Percentiles rank a stretch among this genome's conserved stretches.
These are phyloP conservation scores for Perkinsus chesapeaki DNA, from an alignment of 169 alveolate species.

Conservation along the genomic window DNA sequence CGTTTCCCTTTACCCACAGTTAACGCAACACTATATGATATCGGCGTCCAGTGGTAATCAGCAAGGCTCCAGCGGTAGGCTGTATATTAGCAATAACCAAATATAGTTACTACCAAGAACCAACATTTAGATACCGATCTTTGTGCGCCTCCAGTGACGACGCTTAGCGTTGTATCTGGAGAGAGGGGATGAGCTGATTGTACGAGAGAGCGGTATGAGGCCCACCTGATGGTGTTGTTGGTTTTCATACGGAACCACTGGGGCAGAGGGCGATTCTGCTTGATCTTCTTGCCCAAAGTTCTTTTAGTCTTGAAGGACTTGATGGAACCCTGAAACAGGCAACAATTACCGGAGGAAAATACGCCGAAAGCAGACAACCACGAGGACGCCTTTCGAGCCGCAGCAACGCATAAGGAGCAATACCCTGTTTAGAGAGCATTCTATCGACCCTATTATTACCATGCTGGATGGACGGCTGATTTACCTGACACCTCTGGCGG, in stretches of 20 bases:
- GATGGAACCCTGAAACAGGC: conserved; percentile 69
- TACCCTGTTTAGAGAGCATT: not conserved
- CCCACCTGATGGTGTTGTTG: conserved; percentile 80
- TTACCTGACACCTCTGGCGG: not conserved
- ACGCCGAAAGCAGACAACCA: not conserved
- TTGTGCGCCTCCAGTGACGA: conserved; percentile 94
- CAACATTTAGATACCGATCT: conserved; percentile 73
- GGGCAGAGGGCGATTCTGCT: conserved; percentile 90
- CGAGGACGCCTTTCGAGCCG: not conserved
- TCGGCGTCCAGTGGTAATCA: not conserved
- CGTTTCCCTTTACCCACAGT: not conserved
- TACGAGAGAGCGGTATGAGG: not conserved
- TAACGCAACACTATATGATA: not conserved
- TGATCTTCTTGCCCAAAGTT: conserved; percentile 83
- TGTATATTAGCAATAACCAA: not conserved
- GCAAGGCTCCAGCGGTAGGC: not conserved
- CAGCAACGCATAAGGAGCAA: not conserved
- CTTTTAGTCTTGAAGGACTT: conserved; percentile 80
- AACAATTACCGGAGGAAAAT: conserved; percentile 9
- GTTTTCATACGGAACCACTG: conserved; percentile 91
- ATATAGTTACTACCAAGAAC: not conserved
- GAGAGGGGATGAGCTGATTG: not conserved
- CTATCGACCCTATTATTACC: not conserved
- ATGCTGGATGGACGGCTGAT: conserved; percentile 5
- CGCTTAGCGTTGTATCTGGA: conserved; percentile 86